Percentiles rank a stretch among this genome's conserved stretches.
phyloP scores from a whole-genome alignment of 164 flowering plant species.

The Paratinospora sagittata region DNA sequence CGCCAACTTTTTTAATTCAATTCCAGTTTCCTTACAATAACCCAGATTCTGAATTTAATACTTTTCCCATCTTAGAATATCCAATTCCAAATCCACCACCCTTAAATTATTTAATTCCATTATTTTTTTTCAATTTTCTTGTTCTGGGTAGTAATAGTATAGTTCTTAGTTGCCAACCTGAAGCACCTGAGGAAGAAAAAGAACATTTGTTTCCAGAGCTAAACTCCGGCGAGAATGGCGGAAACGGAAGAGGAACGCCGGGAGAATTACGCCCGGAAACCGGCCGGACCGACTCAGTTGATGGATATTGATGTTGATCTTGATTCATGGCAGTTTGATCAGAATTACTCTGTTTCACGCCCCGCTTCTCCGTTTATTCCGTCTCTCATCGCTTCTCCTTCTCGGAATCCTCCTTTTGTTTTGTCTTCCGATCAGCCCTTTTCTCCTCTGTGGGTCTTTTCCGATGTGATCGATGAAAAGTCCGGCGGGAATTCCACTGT shows the following conservation, averaged over 20 bases:
- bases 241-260: slow-evolving; percentile 20
- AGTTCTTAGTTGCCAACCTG: too few relatives aligned
- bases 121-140: background rate
- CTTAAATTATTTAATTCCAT: background rate
- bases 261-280: background rate
- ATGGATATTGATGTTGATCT: slow-evolving; percentile 53
- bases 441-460: slow-evolving; percentile 77
- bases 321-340: slow-evolving; percentile 60
- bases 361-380: background rate
- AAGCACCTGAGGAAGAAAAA: background rate
- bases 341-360: slow-evolving; percentile 14
- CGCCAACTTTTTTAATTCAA: background rate
- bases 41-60: background rate
- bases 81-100: background rate
- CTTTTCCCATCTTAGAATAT: too few relatives aligned
- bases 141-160: too few relatives aligned
- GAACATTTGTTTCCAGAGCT: background rate
- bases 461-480: slow-evolving; percentile 40
- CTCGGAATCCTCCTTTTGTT: slow-evolving; percentile 39
- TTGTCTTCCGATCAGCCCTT: slow-evolving; percentile 46
- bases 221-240: slow-evolving; percentile 9
- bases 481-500: slow-evolving; percentile 6
- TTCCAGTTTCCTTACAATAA: background rate
- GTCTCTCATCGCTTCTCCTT: slow-evolving; percentile 17
- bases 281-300: background rate